Percentiles rank a stretch among this genome's conserved stretches.
Conservation (phyloP, 768 basidiomycete species). For the Harrya chromipes region DNA sequence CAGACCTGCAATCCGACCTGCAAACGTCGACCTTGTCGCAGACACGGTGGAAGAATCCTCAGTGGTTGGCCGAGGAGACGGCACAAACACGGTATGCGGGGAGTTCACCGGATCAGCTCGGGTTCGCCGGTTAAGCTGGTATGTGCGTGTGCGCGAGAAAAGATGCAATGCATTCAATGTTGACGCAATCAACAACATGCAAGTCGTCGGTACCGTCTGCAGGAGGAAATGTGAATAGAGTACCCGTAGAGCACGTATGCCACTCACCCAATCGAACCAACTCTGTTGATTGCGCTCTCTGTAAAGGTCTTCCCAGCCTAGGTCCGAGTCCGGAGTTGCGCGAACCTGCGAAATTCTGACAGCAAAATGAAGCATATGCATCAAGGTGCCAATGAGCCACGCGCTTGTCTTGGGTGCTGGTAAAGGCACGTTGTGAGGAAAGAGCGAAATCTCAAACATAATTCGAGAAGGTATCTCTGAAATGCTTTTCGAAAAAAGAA, state of each 20-base stretch:
- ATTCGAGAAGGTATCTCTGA: constrained; percentile 66
- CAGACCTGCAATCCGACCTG: constrained; percentile 33
- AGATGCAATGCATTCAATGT: constrained; percentile 61
- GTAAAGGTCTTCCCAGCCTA: constrained; percentile 79
- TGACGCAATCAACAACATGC: constrained; percentile 52
- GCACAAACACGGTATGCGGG: constrained; percentile 64
- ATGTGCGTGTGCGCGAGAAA: constrained; percentile 65
- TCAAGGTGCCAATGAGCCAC: constrained; percentile 55
- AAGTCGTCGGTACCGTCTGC: constrained; percentile 64
- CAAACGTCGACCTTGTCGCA: constrained; percentile 43
- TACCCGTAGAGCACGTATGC: constrained; percentile 6
- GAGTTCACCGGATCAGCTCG: constrained; percentile 62
- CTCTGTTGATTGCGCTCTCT: constrained; percentile 57
- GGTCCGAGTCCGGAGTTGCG: constrained; percentile 58
- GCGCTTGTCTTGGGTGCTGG: constrained; percentile 67
- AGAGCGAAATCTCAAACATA: constrained; percentile 75
- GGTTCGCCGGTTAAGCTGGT: constrained; percentile 59
- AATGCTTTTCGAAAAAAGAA: constrained; percentile 39
- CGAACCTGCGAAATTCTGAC: constrained; percentile 58
- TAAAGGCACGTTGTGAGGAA: constrained; percentile 77
- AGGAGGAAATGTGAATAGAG: constrained; percentile 9
- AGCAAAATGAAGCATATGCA: constrained; percentile 69
- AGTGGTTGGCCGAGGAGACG: constrained; percentile 34
- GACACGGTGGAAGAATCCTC: constrained; percentile 30
- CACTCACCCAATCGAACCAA: constrained; percentile 80